Evolutionary conservation across 2,329 filamentous ascomycete genomes (phyloP).

Genomic region (Penicillium griseofulvum): DNA sequence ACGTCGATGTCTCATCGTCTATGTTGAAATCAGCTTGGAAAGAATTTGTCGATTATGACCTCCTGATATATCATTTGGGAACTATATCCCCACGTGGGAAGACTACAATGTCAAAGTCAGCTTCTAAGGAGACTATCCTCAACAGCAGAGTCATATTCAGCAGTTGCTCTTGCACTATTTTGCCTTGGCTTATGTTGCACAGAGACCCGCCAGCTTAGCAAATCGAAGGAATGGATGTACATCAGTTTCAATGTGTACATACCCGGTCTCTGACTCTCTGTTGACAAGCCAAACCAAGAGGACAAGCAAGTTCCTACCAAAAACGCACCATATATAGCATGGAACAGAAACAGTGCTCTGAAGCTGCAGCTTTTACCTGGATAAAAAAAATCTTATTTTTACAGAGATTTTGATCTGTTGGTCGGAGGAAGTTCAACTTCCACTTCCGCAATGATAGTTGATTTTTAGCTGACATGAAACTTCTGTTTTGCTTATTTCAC

Average conservation of each 20-base stretch:
- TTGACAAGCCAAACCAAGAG: not conserved
- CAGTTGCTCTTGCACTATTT: not conserved
- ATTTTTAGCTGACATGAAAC: not conserved
- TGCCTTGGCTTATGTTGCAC: not conserved
- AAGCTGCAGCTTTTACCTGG: not conserved
- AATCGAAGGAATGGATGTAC: not conserved
- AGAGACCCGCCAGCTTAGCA: not conserved
- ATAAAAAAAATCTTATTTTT: not conserved
- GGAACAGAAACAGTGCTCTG: not conserved
- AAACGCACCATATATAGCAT: not conserved
- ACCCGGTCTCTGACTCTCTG: not conserved
- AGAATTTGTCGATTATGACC: not conserved
- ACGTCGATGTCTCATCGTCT: not conserved
- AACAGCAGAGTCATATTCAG: not conserved
- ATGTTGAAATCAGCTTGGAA: too few species aligned
- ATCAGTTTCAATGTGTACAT: not conserved
- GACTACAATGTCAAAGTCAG: not conserved
- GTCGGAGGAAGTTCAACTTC: not conserved
- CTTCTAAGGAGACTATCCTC: not conserved
- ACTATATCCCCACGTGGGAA: too few species aligned
- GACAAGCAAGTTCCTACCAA: not conserved
- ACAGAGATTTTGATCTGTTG: not conserved
- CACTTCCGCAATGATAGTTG: not conserved
- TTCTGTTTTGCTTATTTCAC: not conserved
- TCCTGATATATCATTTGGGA: not conserved